Evolutionary conservation across 108 stramenopile species (phyloP).

Genomic region (Cyclostephanos tholiformis): DNA sequence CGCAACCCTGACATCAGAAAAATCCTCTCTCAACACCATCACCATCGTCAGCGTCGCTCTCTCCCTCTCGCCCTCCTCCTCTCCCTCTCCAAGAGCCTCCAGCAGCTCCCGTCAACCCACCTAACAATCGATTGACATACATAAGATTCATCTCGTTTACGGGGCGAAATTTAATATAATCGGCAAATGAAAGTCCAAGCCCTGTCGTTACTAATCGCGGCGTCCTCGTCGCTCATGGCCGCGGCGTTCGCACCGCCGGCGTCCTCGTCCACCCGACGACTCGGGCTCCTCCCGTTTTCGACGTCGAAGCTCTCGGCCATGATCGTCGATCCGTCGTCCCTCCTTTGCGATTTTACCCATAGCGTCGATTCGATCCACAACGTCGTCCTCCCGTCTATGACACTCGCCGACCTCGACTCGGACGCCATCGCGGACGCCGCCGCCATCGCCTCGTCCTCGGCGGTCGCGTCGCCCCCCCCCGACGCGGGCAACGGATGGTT

Average conservation of each 20-base stretch:
- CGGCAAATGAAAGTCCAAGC: constrained; percentile 47
- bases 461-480: constrained; percentile 47
- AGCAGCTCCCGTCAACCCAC: no score
- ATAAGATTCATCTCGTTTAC: no score
- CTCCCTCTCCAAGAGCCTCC: no score
- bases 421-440: constrained; percentile 39
- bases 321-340: constrained; percentile 54
- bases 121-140: no score
- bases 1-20: no score
- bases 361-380: constrained; percentile 57
- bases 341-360: no score
- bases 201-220: not conserved
- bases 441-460: constrained; percentile 36
- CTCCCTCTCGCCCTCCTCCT: no score
- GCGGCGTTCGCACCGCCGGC: constrained; percentile 61
- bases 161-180: not conserved
- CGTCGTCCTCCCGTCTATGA: constrained; percentile 61
- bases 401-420: constrained; percentile 55
- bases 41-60: no score
- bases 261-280: not conserved
- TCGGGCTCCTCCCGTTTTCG: constrained; percentile 11
- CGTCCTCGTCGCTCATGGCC: constrained; percentile 30
- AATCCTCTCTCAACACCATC: no score
- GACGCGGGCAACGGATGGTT: constrained; percentile 84
- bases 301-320: constrained; percentile 46